Percentiles rank a stretch among this genome's conserved stretches.
These are phyloP conservation scores for Leccinum rimulosum DNA, from an alignment of 768 basidiomycete genomes.

Conservation along the genomic window DNA sequence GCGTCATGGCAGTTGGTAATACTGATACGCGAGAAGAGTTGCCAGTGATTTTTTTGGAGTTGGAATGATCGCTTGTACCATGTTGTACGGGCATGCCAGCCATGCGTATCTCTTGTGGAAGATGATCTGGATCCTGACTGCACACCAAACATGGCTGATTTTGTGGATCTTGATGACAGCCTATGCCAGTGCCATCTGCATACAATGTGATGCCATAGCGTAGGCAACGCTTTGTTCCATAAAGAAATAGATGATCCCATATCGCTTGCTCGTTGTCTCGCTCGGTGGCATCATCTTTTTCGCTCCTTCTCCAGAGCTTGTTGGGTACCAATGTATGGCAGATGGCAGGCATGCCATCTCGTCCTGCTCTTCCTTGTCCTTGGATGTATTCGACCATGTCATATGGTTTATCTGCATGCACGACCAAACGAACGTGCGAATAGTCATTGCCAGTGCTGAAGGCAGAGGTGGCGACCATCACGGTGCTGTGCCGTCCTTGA, in stretches of 20 bases:
- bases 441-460: constrained; percentile 31
- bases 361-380: constrained; percentile 19
- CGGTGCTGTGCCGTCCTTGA: not conserved
- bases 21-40: no score
- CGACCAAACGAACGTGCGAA: constrained; percentile 12
- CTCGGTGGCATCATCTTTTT: not conserved
- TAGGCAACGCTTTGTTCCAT: constrained; percentile 6
- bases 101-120: not conserved
- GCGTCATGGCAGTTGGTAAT: no score
- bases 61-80: no score
- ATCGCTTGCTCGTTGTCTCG: not conserved
- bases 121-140: no score
- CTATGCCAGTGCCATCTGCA: not conserved
- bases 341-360: not conserved
- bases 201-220: constrained; percentile 1
- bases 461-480: constrained; percentile 24
- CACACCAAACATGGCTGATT: not conserved
- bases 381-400: constrained; percentile 24
- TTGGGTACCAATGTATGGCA: not conserved
- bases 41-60: no score
- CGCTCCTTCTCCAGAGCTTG: not conserved
- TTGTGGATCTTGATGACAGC: constrained; percentile 2
- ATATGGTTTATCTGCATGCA: constrained; percentile 21
- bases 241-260: not conserved
- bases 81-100: not conserved